Evolutionary conservation across 352 stramenopile genomes (phyloP).

Genomic region (Plasmopara viticola): DNA sequence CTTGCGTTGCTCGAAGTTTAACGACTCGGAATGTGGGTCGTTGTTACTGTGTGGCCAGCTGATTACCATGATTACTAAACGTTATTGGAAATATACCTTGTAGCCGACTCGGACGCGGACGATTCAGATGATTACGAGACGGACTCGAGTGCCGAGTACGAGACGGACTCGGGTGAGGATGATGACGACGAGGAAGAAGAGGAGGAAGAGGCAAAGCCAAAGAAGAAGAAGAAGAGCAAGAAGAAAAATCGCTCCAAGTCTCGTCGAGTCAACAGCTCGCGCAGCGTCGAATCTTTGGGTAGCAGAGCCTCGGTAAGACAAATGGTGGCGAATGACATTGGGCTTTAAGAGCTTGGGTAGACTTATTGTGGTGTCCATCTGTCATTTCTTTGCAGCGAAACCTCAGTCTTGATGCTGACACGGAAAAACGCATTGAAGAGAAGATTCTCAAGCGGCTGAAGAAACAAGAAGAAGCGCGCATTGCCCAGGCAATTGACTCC

Average conservation of each 20-base stretch:
- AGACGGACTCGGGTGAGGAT: conserved; percentile 51
- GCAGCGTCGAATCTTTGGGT: conserved; percentile 32
- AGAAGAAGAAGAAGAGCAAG: conserved; percentile 69
- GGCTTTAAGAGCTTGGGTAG: too few species aligned
- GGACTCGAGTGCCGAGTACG: conserved; percentile 44
- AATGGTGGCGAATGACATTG: background rate
- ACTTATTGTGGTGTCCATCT: too few species aligned
- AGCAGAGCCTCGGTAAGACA: conserved; percentile 27
- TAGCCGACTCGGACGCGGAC: conserved; percentile 73
- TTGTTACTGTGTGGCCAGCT: background rate
- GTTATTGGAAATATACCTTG: background rate
- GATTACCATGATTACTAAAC: background rate
- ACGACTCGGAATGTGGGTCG: conserved; percentile 80
- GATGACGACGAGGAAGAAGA: conserved; percentile 59
- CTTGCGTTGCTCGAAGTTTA: conserved; percentile 84
- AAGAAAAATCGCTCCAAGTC: conserved; percentile 35
- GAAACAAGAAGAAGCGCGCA: conserved; percentile 83
- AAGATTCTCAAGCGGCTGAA: conserved; percentile 83
- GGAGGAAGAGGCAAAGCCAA: conserved; percentile 59
- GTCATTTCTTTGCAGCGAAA: conserved; percentile 22
- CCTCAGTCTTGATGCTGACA: conserved; percentile 65
- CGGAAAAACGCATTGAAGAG: conserved; percentile 81
- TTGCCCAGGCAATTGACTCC: conserved; percentile 74
- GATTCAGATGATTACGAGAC: conserved; percentile 73
- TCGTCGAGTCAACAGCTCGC: conserved; percentile 41